phyloP scores from a whole-genome alignment of 1,284 basidiomycete species.

The Leccinum laetum region DNA sequence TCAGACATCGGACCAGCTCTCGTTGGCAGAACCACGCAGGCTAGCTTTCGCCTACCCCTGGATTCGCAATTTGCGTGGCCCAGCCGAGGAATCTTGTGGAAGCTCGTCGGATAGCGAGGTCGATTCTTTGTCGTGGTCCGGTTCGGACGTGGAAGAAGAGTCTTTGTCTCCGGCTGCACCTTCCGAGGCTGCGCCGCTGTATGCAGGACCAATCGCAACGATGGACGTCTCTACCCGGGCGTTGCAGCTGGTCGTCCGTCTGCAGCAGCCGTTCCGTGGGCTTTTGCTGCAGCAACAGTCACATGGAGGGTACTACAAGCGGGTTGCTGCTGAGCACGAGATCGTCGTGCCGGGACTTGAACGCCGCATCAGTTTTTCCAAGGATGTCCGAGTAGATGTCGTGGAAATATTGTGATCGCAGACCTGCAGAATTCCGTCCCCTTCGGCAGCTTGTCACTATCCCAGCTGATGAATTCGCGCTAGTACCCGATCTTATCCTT shows the following conservation, averaged over 20 bases:
- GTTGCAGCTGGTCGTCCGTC: background rate
- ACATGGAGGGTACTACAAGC: background rate
- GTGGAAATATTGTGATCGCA: constrained; percentile 6
- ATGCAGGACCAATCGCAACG: background rate
- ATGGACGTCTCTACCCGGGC: background rate
- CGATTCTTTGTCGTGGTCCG: background rate
- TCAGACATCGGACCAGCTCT: background rate
- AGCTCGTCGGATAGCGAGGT: background rate
- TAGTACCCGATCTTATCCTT: no score
- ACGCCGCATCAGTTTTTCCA: background rate
- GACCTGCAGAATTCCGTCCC: no score
- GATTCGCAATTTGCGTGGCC: no score
- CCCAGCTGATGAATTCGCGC: no score
- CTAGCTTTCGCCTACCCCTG: no score
- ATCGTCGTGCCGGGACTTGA: constrained; percentile 2
- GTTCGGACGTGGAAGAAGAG: background rate
- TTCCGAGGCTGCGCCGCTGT: background rate
- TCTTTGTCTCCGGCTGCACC: no score
- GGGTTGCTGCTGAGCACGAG: constrained; percentile 4
- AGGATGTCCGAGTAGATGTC: background rate
- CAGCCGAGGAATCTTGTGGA: no score
- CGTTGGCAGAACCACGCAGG: no score
- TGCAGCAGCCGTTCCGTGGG: constrained; percentile 4
- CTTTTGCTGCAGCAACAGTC: constrained; percentile 4
- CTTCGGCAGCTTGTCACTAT: no score